Percentiles rank a stretch among this genome's conserved stretches.
phyloP scores from a whole-genome alignment of 2,329 filamentous ascomycete genomes.

The Grosmannia serpens region DNA sequence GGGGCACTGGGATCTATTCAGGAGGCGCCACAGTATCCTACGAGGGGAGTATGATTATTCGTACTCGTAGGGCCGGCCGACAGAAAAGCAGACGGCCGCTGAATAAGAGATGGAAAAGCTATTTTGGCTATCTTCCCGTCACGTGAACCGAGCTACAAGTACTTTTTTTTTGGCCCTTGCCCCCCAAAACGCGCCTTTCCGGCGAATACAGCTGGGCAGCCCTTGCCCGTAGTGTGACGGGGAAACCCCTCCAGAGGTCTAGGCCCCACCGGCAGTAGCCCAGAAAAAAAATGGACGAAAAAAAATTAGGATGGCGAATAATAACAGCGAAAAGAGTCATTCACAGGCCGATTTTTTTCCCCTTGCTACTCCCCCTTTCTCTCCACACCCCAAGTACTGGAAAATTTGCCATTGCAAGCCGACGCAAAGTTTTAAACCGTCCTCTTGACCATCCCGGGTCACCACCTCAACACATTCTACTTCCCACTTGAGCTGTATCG shows the following conservation, averaged over 20 bases:
- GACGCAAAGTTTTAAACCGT: slow-evolving; percentile 6
- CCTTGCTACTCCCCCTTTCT: not conserved
- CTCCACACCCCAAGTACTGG: not conserved
- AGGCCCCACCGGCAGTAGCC: not conserved
- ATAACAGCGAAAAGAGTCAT: slow-evolving; percentile 8
- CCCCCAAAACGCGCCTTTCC: no score
- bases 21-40: no score
- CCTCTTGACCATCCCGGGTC: slow-evolving; percentile 3
- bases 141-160: no score
- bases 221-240: not conserved
- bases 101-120: no score
- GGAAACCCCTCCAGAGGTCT: not conserved
- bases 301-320: not conserved
- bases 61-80: no score
- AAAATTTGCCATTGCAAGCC: not conserved
- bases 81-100: no score
- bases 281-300: not conserved
- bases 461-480: not conserved
- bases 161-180: no score
- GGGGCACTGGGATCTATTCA: no score
- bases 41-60: no score
- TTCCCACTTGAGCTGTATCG: slow-evolving; percentile 20
- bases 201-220: not conserved
- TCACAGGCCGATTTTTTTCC: slow-evolving; percentile 13
- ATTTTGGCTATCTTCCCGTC: no score